These are phyloP conservation scores for Kokia cookei DNA, from an alignment of 441 rosid species.

Conservation along the genomic window DNA sequence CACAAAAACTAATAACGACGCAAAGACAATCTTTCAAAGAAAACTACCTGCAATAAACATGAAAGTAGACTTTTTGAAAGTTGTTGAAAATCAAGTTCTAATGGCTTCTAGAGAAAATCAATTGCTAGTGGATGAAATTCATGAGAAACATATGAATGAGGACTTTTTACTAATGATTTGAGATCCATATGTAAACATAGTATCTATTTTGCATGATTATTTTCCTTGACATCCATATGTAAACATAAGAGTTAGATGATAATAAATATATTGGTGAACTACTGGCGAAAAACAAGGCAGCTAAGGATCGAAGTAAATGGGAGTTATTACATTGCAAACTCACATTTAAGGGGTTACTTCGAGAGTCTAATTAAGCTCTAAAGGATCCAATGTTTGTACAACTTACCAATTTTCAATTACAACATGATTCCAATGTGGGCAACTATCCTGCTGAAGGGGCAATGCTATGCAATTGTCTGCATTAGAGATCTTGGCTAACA, in stretches of 20 bases:
- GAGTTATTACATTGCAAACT: constrained; percentile 92
- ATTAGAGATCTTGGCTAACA: constrained; percentile 87
- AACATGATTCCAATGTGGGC: constrained; percentile 92
- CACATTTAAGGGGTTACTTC: constrained; percentile 72
- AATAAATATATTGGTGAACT: constrained; percentile 93
- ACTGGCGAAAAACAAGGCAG: constrained; percentile 81
- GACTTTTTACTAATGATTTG: no score
- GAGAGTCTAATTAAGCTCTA: constrained; percentile 95
- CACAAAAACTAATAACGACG: constrained; percentile 39
- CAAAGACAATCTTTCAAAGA: constrained; percentile 11
- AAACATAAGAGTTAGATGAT: constrained; percentile 78
- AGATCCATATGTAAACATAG: no score
- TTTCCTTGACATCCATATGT: not conserved
- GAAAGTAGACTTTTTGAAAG: not conserved
- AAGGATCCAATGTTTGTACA: constrained; percentile 93
- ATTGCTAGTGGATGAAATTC: not conserved
- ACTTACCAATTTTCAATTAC: constrained; percentile 92
- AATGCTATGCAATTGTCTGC: constrained; percentile 98
- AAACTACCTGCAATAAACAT: not conserved
- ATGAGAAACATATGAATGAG: constrained; percentile 20
- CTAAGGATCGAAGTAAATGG: constrained; percentile 90
- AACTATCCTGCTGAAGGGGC: constrained; percentile 97
- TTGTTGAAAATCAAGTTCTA: constrained; percentile 30
- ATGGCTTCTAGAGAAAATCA: constrained; percentile 75
- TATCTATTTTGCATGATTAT: no score